Base-by-base conservation (phyloP, 108 stramenopile species). In the Fistulifera pelliculosa region DNA sequence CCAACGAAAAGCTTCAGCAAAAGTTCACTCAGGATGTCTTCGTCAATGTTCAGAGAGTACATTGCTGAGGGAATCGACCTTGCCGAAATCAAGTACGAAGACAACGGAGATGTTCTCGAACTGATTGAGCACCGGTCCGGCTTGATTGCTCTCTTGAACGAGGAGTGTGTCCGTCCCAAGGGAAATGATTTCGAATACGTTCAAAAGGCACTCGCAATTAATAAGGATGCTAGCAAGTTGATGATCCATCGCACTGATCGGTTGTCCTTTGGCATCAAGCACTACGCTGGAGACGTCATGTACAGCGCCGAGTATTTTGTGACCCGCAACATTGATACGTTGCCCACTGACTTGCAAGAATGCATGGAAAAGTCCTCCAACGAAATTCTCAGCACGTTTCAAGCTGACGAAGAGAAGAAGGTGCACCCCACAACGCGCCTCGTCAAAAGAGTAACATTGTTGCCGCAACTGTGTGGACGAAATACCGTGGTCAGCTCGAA, bases 1-100 rank as follows among this genome's bases (percentile, higher is more conserved):
- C 89, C 19, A 97, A 97, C 57, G 96, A 97, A 58, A 85, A 90
- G 38, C 71, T 97, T 21, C 96, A 97, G 60, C 80, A 96, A 61
- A 94, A 94, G 61, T 99, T 80, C 47, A 79, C 82, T 0, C 24
- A 64, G 16, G 84, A 90, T 45, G 83, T 79, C 54, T 84, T 90
- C 56, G 59, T 57, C 27, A 56, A 67, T 22, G 64, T 84, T 40
- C 68, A 84, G 56, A 21, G 85, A 94, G 66, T 97, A 96, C 67
- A 79, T 75, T 53, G 60, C 56, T 1, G 96, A 96, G 63, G 94
- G 94, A 16, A 83, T 98, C 25, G 81, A 91, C 18, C 62, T 93
- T 25, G 85, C 69, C 58, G 87, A 91, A 54, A 83, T 94, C 42
- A 63, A 69, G 18, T 71, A 92, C 54, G 71, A 90, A 14, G 97